Conservation (phyloP, 2,329 filamentous ascomycete genomes). For the Cytospora piceicola region DNA sequence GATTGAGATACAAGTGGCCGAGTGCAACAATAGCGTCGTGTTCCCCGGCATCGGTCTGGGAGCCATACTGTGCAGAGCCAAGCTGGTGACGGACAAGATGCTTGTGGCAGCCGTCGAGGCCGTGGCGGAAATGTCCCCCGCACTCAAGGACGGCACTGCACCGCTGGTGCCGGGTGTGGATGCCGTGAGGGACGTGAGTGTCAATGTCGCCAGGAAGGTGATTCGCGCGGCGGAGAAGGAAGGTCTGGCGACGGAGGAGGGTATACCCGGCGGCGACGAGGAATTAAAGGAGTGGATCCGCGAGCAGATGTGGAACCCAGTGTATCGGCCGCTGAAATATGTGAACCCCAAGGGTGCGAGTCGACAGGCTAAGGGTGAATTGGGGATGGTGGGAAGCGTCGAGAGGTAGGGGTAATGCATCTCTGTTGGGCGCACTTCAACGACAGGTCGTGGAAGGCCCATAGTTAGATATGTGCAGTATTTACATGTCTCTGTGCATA, state of each 20-base stretch:
- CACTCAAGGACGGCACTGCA: conserved; percentile 62
- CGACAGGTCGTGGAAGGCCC: rapidly evolving
- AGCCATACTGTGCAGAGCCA: conserved; percentile 70
- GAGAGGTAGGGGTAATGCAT: conserved; percentile 29
- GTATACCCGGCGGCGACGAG: conserved; percentile 61
- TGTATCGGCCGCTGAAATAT: conserved; percentile 65
- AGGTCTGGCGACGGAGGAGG: conserved; percentile 64
- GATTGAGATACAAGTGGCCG: conserved; percentile 60
- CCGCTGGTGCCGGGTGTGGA: conserved; percentile 78
- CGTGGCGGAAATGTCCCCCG: conserved; percentile 72
- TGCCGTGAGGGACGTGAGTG: conserved; percentile 74
- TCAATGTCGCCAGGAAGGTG: conserved; percentile 75
- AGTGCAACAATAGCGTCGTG: conserved; percentile 87
- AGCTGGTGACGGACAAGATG: conserved; percentile 74
- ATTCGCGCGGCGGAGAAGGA: conserved; percentile 74
- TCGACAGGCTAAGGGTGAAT: conserved; percentile 62
- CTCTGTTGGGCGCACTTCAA: neutral
- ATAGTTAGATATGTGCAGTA: neutral
- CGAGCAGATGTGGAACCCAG: conserved; percentile 80
- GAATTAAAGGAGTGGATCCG: conserved; percentile 72
- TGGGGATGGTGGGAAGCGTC: conserved; percentile 52
- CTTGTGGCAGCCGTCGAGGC: conserved; percentile 79
- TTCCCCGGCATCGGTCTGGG: conserved; percentile 88
- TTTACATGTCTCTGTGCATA: neutral
- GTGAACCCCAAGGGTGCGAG: conserved; percentile 58